Percentiles rank a stretch among this genome's conserved stretches.
These are phyloP conservation scores for Aspergillus sp. DNA, from an alignment of 2,329 filamentous ascomycete species.

Conservation along the genomic window DNA sequence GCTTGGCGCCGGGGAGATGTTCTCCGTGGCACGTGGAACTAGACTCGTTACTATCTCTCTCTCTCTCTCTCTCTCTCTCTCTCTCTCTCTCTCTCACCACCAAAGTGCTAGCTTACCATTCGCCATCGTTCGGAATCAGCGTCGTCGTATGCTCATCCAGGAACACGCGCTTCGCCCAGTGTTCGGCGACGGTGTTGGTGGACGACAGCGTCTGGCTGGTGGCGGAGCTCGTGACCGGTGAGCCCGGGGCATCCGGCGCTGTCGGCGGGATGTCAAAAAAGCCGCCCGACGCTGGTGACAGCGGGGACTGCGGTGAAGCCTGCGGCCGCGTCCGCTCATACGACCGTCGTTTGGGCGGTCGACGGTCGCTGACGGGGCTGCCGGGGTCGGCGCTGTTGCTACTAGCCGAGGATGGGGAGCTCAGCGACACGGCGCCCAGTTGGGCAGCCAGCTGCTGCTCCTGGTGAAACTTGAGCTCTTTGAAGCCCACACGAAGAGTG, in stretches of 20 bases:
- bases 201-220: constrained; percentile 30
- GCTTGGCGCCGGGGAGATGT: constrained; percentile 23
- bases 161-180: constrained; percentile 45
- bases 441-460: constrained; percentile 25
- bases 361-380: constrained; percentile 27
- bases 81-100: background rate
- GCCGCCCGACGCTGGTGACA: constrained; percentile 26
- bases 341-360: constrained; percentile 30
- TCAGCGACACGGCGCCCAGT: constrained; percentile 25
- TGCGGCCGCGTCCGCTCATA: constrained; percentile 34
- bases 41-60: constrained; percentile 4
- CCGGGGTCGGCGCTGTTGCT: constrained; percentile 24
- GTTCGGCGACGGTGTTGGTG: constrained; percentile 25
- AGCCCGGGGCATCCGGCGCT: constrained; percentile 31
- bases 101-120: constrained; percentile 25
- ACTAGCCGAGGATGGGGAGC: constrained; percentile 23
- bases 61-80: too few species aligned
- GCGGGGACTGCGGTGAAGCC: constrained; percentile 25
- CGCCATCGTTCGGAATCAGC: constrained; percentile 24
- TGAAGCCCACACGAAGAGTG: constrained; percentile 24
- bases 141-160: constrained; percentile 25
- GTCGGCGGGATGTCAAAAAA: constrained; percentile 30
- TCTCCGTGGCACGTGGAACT: constrained; percentile 38
- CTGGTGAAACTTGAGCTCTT: constrained; percentile 27
- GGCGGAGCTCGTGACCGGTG: constrained; percentile 31